Evolutionary conservation across 345 rosid species (phyloP).

Genomic region (Eucalyptus decipiens): DNA sequence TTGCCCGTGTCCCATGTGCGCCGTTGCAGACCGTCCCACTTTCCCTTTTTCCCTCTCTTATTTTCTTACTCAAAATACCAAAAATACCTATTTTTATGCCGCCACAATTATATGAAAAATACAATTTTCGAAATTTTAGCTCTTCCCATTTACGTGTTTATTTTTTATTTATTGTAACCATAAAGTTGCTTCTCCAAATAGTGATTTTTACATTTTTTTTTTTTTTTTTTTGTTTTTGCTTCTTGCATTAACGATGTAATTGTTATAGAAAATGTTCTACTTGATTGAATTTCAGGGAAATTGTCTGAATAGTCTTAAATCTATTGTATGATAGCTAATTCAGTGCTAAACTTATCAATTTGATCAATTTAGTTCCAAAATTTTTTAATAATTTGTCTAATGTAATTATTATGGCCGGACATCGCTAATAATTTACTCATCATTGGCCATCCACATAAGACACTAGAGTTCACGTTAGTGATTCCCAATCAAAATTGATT

Average conservation of each 20-base stretch:
- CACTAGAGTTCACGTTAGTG: fast-evolving
- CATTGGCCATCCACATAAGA: background rate
- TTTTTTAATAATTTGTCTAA: too few relatives aligned
- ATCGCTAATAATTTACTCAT: fast-evolving
- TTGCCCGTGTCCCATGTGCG: background rate
- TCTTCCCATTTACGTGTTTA: background rate
- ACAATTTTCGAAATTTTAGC: background rate
- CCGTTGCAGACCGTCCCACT: background rate
- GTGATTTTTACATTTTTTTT: background rate
- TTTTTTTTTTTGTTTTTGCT: background rate
- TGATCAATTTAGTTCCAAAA: fast-evolving
- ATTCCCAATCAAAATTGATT: background rate
- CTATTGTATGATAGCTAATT: fast-evolving
- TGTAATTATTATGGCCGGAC: too few relatives aligned
- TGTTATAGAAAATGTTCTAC: background rate
- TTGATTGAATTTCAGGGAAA: background rate
- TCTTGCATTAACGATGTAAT: background rate
- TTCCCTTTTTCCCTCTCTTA: background rate
- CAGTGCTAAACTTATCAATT: fast-evolving
- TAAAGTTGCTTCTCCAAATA: background rate
- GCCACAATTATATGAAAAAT: background rate
- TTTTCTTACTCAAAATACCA: background rate
- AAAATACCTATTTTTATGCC: background rate
- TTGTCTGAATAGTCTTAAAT: background rate
- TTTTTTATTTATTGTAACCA: background rate